A percentile compares a stretch with the other conserved stretches of the same genome.
Evolutionary conservation across 257 asterid genomes (phyloP).

Genomic region (Gentiana dahurica): DNA sequence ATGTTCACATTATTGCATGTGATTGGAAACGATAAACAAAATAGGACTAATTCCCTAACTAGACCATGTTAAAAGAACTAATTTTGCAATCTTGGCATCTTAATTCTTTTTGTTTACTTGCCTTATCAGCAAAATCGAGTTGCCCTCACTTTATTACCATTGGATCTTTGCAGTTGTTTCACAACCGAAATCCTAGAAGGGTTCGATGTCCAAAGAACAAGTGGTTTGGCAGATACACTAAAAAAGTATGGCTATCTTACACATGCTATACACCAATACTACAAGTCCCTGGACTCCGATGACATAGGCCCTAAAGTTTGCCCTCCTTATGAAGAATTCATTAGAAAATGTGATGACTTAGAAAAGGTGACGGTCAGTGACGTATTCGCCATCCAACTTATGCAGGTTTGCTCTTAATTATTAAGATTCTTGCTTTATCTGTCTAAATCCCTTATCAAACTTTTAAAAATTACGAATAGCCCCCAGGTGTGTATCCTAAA

Average conservation of each 20-base stretch:
- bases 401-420: slow-evolving; percentile 56
- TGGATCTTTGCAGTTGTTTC: slow-evolving; percentile 64
- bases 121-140: slow-evolving; percentile 6
- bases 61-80: too few species aligned
- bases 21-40: too few species aligned
- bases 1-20: too few species aligned
- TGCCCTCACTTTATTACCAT: slow-evolving; percentile 8
- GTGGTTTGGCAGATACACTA: slow-evolving; percentile 80
- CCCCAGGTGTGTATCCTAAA: too few species aligned
- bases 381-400: slow-evolving; percentile 91
- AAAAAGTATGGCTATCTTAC: slow-evolving; percentile 81
- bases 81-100: not conserved
- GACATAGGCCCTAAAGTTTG: slow-evolving; percentile 23
- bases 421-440: not conserved
- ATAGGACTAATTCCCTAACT: too few species aligned
- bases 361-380: slow-evolving; percentile 84
- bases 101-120: not conserved
- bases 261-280: slow-evolving; percentile 62
- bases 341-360: slow-evolving; percentile 65
- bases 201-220: slow-evolving; percentile 88
- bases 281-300: slow-evolving; percentile 46
- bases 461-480: too few species aligned
- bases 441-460: too few species aligned
- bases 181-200: slow-evolving; percentile 98
- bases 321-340: slow-evolving; percentile 50